A percentile compares a stretch with the other conserved stretches of the same genome.
These are phyloP conservation scores for Kwoniella sp. DNA, from an alignment of 768 basidiomycete genomes.

Conservation along the genomic window DNA sequence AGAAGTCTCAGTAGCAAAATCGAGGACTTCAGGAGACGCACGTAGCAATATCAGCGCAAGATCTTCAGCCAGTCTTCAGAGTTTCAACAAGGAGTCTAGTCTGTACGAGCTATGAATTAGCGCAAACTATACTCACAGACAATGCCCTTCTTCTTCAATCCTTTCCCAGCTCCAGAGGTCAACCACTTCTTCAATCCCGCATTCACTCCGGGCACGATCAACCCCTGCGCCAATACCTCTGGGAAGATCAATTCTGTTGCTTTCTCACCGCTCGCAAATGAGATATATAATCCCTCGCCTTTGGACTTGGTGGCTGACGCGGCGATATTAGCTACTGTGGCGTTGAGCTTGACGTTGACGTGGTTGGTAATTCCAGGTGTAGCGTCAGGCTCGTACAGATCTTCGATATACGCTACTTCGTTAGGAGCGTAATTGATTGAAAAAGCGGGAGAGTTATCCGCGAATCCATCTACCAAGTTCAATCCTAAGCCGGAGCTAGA, in stretches of 20 bases:
- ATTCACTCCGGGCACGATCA: constrained; percentile 16
- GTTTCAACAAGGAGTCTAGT: too few relatives aligned
- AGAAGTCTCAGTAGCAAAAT: constrained; percentile 16
- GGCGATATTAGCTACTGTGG: constrained; percentile 4
- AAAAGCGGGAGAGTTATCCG: constrained; percentile 17
- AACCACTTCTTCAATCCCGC: constrained; percentile 15
- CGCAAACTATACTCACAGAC: constrained; percentile 18
- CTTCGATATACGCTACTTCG: constrained; percentile 16
- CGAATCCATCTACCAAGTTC: constrained; percentile 7
- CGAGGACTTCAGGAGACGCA: constrained; percentile 9
- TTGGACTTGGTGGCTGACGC: not conserved
- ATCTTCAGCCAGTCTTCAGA: too few relatives aligned
- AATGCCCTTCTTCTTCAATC: constrained; percentile 20
- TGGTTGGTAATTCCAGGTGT: constrained; percentile 6
- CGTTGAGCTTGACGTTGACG: constrained; percentile 15
- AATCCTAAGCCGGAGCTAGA: not conserved
- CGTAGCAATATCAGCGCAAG: not conserved
- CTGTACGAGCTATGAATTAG: constrained; percentile 1
- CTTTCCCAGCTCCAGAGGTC: constrained; percentile 13
- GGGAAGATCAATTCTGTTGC: constrained; percentile 11
- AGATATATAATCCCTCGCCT: constrained; percentile 16
- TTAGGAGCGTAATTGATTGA: not conserved
- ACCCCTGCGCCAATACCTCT: constrained; percentile 12
- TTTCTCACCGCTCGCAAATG: constrained; percentile 14
- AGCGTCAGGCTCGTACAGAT: constrained; percentile 15